phyloP scores from a whole-genome alignment of 345 rosid genomes.

The Toxicodendron radicans region DNA sequence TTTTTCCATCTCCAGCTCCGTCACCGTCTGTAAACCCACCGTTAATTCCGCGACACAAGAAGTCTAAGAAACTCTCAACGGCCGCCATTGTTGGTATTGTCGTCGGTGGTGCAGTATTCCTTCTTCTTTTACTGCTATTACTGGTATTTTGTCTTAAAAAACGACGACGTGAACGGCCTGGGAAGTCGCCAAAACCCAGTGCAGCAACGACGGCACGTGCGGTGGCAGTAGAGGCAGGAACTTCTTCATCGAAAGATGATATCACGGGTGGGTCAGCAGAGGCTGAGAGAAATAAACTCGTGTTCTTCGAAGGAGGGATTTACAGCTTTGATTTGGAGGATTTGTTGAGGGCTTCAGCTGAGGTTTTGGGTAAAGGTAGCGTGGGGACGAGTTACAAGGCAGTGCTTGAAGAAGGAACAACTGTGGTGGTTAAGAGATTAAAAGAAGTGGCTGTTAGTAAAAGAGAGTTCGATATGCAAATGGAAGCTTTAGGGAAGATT shows the following conservation, averaged over 20 bases:
- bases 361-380: slow-evolving; percentile 93
- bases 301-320: slow-evolving; percentile 84
- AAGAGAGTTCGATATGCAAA: slow-evolving; percentile 76
- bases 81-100: slow-evolving; percentile 66
- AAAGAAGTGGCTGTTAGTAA: slow-evolving; percentile 79
- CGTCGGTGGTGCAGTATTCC: slow-evolving; percentile 45
- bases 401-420: slow-evolving; percentile 92
- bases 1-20: slow-evolving; percentile 68
- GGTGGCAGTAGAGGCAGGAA: slow-evolving; percentile 43
- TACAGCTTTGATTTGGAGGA: slow-evolving; percentile 94
- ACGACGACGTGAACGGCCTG: slow-evolving; percentile 25
- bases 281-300: slow-evolving; percentile 82
- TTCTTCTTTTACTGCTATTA: slow-evolving; percentile 44
- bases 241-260: slow-evolving; percentile 85
- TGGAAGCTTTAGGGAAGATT: slow-evolving; percentile 72
- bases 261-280: slow-evolving; percentile 69
- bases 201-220: slow-evolving; percentile 24
- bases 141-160: slow-evolving; percentile 55
- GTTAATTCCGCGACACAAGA: slow-evolving; percentile 19
- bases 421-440: slow-evolving; percentile 89
- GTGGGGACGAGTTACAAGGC: slow-evolving; percentile 98
- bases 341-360: slow-evolving; percentile 90
- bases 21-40: slow-evolving; percentile 46
- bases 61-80: slow-evolving; percentile 58
- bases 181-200: slow-evolving; percentile 43